phyloP scores from a whole-genome alignment of 129 eudicot species.

The Tagetes erecta region DNA sequence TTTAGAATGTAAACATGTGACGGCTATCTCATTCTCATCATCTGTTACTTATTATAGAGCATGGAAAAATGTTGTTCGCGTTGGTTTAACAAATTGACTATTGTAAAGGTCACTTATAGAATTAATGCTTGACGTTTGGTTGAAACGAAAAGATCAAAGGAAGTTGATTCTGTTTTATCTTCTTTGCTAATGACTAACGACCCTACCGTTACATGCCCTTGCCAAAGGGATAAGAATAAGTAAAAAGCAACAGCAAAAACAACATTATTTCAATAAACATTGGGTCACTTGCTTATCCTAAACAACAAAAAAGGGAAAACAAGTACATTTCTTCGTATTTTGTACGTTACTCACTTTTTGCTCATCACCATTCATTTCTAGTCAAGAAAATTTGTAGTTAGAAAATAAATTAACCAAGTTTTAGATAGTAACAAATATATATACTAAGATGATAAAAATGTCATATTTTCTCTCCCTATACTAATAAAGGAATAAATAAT shows the following conservation, averaged over 20 bases:
- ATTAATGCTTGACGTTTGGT: conserved; percentile 17
- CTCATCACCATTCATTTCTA: not conserved
- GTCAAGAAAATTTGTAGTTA: not conserved
- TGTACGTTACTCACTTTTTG: not conserved
- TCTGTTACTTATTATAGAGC: not conserved
- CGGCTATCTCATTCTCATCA: not conserved
- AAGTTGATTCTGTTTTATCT: conserved; percentile 10
- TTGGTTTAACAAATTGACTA: not conserved
- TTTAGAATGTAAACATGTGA: not conserved
- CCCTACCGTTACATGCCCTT: not conserved
- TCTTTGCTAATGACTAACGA: not conserved
- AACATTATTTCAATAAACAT: not conserved
- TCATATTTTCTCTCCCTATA: no score
- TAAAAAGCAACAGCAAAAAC: not conserved
- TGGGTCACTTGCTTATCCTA: not conserved
- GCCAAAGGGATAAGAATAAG: conserved; percentile 8
- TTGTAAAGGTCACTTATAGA: not conserved
- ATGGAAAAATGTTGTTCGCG: not conserved
- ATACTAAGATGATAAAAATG: no score
- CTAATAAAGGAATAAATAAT: no score
- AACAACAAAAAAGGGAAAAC: not conserved
- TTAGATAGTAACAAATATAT: not conserved
- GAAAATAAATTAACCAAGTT: not conserved
- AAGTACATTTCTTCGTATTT: conserved; percentile 2
- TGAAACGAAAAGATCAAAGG: conserved; percentile 2